Evolutionary conservation across 2,329 filamentous ascomycete genomes (phyloP), one percentile per base, ranked within the genome.

Genomic region (Calonectria honghensis): DNA sequence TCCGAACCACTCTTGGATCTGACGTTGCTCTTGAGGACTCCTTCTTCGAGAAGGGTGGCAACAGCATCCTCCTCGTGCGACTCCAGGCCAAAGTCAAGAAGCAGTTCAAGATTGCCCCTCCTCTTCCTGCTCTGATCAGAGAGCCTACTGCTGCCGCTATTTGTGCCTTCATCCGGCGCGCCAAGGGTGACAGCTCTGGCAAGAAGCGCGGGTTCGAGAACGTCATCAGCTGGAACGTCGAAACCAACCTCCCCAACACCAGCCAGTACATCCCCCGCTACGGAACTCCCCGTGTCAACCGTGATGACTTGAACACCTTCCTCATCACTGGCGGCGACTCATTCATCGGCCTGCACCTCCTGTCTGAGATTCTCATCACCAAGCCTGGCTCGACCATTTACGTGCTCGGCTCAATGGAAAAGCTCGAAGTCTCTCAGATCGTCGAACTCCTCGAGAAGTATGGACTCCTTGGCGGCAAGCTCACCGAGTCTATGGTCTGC

Each of bases 1-100:
- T 80, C 76, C 75, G 73, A 16, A 48, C 70, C 41, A 75, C 73
- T 18, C 73, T 80, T 20, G 77, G 77, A 20, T 66, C 68, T 24
- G 74, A 77, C 3, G 68, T 77, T 31, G 51, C 51, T 27, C 65
- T 77, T 14, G 31, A 70, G 32, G 79, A 81, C 41, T 80, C 77
- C 37, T 80, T 81, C 71, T 81, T 81, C 66, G 77, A 81, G 59
- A 74, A 72, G 24, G 80, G 80, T 11, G 79, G 79, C 50, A 80
- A 81, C 71, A 79, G 78, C 39, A 77, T 81, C 48, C 77, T 81
- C 13, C 76, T 80, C 24, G 76, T 81, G 29, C 67, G 80, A 13
- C 79, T 82, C 20, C 78, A 80, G 52, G 77, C 79, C 29, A 76
- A 75, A 57, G 68, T 82, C 50, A 80, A 79, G 72, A 80, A 78